Evolutionary conservation across 2,329 filamentous ascomycete genomes (phyloP).

Genomic region (Corynespora cassiicola): DNA sequence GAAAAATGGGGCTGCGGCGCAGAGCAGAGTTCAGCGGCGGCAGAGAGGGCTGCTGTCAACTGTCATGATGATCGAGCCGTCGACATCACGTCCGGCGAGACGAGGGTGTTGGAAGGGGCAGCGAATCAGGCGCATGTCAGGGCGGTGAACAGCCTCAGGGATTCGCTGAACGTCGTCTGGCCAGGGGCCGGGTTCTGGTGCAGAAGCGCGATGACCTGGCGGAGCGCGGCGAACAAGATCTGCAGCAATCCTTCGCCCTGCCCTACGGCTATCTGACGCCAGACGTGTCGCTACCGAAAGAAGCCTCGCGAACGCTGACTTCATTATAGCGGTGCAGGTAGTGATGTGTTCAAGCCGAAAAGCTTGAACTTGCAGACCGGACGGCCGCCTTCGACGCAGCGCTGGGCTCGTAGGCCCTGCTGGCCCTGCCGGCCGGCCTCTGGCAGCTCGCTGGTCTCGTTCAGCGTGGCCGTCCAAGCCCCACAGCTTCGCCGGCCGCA

Average conservation of each 20-base stretch:
- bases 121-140: conserved; percentile 38
- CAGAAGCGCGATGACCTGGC: conserved; percentile 48
- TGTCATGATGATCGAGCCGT: conserved; percentile 28
- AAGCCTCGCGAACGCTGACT: conserved; percentile 43
- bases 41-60: conserved; percentile 23
- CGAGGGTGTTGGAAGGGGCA: conserved; percentile 29
- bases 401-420: conserved; percentile 18
- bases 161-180: conserved; percentile 36
- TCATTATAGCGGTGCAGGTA: conserved; percentile 42
- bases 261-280: conserved; percentile 43
- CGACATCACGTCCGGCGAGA: conserved; percentile 19
- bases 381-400: conserved; percentile 17
- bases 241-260: conserved; percentile 45
- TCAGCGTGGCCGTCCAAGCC: conserved; percentile 18
- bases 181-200: conserved; percentile 34
- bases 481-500: not conserved
- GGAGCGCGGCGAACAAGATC: conserved; percentile 47
- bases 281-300: conserved; percentile 41
- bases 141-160: conserved; percentile 48
- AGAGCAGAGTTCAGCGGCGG: conserved; percentile 19
- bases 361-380: too few relatives aligned
- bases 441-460: conserved; percentile 15
- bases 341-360: conserved; percentile 44
- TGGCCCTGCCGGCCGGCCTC: conserved; percentile 21
- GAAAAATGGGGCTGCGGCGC: conserved; percentile 33